Evolutionary conservation across 805 yeast genomes (phyloP).

Genomic region (Groenewaldozyma salmanticensis): DNA sequence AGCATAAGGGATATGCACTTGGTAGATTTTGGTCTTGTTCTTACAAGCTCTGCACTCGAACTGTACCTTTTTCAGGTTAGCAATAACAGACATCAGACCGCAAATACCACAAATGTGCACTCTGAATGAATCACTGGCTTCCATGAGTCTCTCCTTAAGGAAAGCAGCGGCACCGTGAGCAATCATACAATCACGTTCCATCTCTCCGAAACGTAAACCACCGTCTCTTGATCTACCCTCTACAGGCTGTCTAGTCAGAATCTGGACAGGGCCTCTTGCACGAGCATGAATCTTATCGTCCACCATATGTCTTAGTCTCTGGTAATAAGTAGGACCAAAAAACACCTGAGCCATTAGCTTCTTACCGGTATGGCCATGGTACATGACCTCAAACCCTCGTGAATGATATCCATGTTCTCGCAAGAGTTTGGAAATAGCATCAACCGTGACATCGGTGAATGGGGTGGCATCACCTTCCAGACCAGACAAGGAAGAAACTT

Average conservation of each 20-base stretch:
- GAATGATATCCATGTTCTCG: conserved; percentile 96
- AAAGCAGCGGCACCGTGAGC: conserved; percentile 99
- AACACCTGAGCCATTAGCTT: conserved; percentile 96
- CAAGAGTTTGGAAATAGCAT: conserved; percentile 83
- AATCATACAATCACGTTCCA: conserved; percentile 99
- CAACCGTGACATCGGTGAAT: conserved; percentile 96
- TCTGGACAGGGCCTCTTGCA: conserved; percentile 98
- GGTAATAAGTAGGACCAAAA: conserved; percentile 99
- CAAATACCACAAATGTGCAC: conserved; percentile 98
- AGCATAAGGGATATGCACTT: conserved; percentile 97
- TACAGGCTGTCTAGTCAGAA: conserved; percentile 94
- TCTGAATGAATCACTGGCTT: conserved; percentile 97
- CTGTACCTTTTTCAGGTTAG: conserved; percentile 94
- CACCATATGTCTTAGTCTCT: conserved; percentile 97
- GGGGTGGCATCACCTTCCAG: conserved; percentile 99
- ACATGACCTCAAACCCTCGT: conserved; percentile 98
- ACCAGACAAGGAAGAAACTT: conserved; percentile 91
- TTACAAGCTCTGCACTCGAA: conserved; percentile 98
- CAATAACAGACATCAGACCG: conserved; percentile 96
- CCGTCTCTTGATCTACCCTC: conserved; percentile 99
- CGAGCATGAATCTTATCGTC: conserved; percentile 98
- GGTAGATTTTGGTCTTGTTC: conserved; percentile 96
- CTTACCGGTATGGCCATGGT: conserved; percentile 97
- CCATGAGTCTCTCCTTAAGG: conserved; percentile 96
- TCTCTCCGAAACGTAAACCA: conserved; percentile 98